These are phyloP conservation scores for Leccinellum rugosiceps DNA, from an alignment of 768 basidiomycete species.

Conservation along the genomic window DNA sequence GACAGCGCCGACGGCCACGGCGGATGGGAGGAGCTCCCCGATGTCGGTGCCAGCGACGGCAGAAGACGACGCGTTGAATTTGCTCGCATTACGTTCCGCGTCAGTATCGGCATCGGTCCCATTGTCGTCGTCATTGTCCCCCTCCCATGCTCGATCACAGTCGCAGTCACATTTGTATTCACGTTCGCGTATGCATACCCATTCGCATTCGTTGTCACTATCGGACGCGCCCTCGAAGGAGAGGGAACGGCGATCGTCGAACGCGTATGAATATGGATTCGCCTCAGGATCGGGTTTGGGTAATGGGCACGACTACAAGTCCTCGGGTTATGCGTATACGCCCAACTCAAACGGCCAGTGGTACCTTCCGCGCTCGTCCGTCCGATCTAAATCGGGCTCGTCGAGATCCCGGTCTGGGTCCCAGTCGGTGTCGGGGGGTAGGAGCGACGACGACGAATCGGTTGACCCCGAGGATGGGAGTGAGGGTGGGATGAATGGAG, in stretches of 20 bases:
- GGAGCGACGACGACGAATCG: conserved; percentile 31
- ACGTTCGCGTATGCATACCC: neutral
- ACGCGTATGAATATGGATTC: conserved; percentile 13
- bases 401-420: conserved; percentile 33
- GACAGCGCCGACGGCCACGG: neutral
- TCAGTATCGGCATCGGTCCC: conserved; percentile 16
- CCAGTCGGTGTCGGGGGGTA: conserved; percentile 32
- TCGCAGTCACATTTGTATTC: conserved; percentile 7
- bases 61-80: conserved; percentile 27
- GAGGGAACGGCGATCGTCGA: conserved; percentile 11
- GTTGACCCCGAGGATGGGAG: neutral
- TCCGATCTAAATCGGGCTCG: conserved; percentile 40
- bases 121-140: neutral
- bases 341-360: conserved; percentile 40
- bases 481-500: neutral
- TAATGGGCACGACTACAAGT: neutral
- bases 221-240: neutral
- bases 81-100: conserved; percentile 22
- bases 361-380: conserved; percentile 54
- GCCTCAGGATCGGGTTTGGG: neutral
- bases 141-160: neutral
- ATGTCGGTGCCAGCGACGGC: conserved; percentile 10
- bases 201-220: conserved; percentile 6
- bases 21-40: neutral
- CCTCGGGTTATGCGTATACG: conserved; percentile 4